These are phyloP conservation scores for Sanguinoderma infundibulare DNA, from an alignment of 1,284 basidiomycete genomes.

Conservation along the genomic window DNA sequence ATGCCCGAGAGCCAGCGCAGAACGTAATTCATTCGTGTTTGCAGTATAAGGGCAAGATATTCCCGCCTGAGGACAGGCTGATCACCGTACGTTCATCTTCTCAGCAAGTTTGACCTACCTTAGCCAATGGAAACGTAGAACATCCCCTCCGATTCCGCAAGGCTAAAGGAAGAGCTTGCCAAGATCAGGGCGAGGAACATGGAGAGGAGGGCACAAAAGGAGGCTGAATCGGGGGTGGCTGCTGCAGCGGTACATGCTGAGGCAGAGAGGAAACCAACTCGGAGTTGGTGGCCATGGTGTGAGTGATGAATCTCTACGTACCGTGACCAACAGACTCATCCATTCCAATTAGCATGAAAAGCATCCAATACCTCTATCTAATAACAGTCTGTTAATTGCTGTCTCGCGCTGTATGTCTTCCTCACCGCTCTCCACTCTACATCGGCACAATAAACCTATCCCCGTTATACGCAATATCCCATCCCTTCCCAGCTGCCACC, in stretches of 20 bases:
- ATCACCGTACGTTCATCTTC: constrained; percentile 47
- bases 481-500: constrained; percentile 31
- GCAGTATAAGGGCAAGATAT: constrained; percentile 77
- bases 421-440: constrained; percentile 23
- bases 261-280: constrained; percentile 16
- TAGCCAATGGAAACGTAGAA: constrained; percentile 39
- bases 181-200: constrained; percentile 69
- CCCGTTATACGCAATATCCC: constrained; percentile 47
- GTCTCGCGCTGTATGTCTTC: constrained; percentile 21
- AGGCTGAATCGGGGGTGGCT: constrained; percentile 41
- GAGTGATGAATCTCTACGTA: neutral
- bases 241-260: constrained; percentile 27
- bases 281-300: constrained; percentile 18
- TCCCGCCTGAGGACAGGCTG: constrained; percentile 63
- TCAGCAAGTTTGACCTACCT: neutral
- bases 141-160: constrained; percentile 66
- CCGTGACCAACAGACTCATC: neutral
- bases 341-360: neutral
- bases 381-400: constrained; percentile 14
- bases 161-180: constrained; percentile 68
- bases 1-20: too few species aligned
- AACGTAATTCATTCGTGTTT: neutral
- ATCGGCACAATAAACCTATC: constrained; percentile 28
- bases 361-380: neutral
- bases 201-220: constrained; percentile 46